phyloP scores from a whole-genome alignment of 345 rosid genomes.

The Trapa incisa region DNA sequence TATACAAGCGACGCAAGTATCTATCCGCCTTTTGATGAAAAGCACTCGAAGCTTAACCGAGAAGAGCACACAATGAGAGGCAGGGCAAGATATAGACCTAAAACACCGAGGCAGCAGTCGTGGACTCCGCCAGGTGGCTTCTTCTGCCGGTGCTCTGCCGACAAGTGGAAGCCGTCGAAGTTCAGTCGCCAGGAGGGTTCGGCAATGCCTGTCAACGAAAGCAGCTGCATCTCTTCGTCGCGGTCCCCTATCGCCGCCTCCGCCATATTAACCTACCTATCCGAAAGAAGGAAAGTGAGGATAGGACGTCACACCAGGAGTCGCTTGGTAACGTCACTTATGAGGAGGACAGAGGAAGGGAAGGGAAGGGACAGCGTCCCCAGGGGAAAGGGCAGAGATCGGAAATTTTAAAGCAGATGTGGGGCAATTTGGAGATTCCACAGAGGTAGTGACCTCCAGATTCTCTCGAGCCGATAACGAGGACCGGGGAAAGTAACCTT shows the following conservation, averaged over 20 bases:
- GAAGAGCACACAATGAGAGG: background rate
- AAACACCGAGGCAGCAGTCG: conserved; percentile 72
- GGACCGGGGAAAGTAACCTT: background rate
- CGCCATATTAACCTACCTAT: conserved; percentile 21
- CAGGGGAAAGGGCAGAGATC: background rate
- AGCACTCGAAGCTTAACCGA: background rate
- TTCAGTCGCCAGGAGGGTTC: conserved; percentile 85
- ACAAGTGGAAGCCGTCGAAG: conserved; percentile 61
- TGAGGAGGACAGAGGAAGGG: no score
- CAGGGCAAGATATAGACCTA: conserved; percentile 25
- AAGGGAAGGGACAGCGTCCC: background rate
- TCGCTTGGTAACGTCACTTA: no score
- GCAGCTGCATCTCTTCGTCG: conserved; percentile 53
- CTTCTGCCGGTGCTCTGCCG: conserved; percentile 41
- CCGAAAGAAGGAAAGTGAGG: background rate
- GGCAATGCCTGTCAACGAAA: conserved; percentile 29
- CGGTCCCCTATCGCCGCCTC: conserved; percentile 16
- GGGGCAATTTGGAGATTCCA: no score
- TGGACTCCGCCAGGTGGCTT: conserved; percentile 30
- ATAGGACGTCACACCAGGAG: background rate
- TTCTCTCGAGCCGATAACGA: background rate
- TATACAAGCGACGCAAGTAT: background rate
- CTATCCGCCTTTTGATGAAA: background rate
- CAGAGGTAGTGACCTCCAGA: background rate
- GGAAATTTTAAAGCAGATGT: conserved; percentile 1